These are phyloP conservation scores for Trametes gibbosa DNA, from an alignment of 768 basidiomycete species.

Conservation along the genomic window DNA sequence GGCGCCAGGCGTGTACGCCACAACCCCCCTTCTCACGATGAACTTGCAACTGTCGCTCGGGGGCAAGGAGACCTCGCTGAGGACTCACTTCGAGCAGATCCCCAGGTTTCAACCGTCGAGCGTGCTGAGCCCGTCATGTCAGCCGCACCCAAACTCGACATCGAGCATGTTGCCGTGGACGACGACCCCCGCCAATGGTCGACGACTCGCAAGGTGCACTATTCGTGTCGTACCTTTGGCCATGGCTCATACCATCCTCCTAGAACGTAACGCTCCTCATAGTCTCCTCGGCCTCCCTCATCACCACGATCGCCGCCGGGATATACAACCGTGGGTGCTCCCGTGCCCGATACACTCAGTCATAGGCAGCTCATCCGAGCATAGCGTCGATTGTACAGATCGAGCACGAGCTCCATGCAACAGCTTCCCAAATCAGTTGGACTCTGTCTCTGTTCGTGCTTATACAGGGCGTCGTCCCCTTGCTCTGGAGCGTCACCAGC, in stretches of 20 bases:
- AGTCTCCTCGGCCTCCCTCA: constrained; percentile 52
- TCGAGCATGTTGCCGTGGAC: constrained; percentile 23
- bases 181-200: constrained; percentile 27
- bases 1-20: not conserved
- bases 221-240: not conserved
- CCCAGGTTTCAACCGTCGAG: not conserved
- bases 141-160: constrained; percentile 13
- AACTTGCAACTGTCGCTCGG: not conserved
- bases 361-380: not conserved
- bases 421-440: constrained; percentile 58
- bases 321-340: constrained; percentile 55
- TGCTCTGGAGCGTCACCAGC: constrained; percentile 64
- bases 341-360: not conserved
- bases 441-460: constrained; percentile 68
- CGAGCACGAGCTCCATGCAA: constrained; percentile 55
- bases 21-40: not conserved
- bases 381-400: constrained; percentile 62
- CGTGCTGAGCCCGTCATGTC: not conserved
- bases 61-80: not conserved
- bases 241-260: not conserved
- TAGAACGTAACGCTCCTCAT: constrained; percentile 39
- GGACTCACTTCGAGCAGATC: not conserved
- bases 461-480: constrained; percentile 63
- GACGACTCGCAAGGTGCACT: constrained; percentile 18
- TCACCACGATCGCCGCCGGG: constrained; percentile 53